These are phyloP conservation scores for Exidia glandulosa DNA, from an alignment of 768 basidiomycete species.

Conservation along the genomic window DNA sequence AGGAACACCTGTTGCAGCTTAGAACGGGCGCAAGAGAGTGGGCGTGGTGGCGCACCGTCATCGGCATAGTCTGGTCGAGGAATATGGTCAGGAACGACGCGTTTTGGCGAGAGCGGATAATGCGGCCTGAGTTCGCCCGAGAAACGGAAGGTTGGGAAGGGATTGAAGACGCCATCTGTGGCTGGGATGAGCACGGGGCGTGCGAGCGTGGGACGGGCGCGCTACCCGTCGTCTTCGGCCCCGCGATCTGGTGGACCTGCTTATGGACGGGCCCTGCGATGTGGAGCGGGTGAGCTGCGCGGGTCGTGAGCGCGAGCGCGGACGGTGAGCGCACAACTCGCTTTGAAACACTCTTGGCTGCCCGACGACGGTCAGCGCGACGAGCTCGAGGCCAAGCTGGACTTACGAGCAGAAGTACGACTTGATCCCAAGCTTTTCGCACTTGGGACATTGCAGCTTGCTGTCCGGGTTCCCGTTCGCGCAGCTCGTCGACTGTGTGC, in stretches of 20 bases:
- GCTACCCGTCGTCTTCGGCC: not conserved
- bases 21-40: slow-evolving; percentile 3
- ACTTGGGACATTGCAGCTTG: not conserved
- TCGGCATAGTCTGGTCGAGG: slow-evolving; percentile 80
- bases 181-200: not conserved
- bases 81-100: slow-evolving; percentile 74
- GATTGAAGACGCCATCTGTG: slow-evolving; percentile 68
- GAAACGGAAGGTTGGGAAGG: slow-evolving; percentile 65
- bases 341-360: not conserved
- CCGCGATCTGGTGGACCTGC: not conserved
- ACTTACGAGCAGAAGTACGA: not conserved
- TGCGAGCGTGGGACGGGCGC: not conserved
- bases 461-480: not conserved
- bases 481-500: not conserved
- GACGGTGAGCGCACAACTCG: not conserved
- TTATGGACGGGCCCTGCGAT: not conserved
- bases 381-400: not conserved
- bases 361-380: not conserved
- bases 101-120: slow-evolving; percentile 77
- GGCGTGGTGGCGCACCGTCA: slow-evolving; percentile 38
- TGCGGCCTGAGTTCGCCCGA: slow-evolving; percentile 71
- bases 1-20: slow-evolving; percentile 38
- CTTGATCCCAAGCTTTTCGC: not conserved
- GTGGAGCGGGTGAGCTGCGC: not conserved
- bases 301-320: not conserved